These are phyloP conservation scores for Ceratocystis cacaofunesta DNA, from an alignment of 2,329 filamentous ascomycete genomes.

Conservation along the genomic window DNA sequence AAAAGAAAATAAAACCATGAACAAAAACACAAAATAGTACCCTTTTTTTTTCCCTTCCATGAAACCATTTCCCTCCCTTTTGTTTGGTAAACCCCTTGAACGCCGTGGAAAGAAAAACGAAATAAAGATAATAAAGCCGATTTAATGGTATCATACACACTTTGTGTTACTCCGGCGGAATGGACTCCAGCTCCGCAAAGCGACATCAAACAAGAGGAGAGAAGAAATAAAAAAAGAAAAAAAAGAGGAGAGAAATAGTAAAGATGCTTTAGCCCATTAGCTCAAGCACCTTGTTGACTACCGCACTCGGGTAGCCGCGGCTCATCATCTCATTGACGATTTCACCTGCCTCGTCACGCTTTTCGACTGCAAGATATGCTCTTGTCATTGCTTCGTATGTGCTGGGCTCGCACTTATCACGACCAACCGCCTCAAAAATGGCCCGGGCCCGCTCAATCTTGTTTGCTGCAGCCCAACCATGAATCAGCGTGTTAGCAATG, in stretches of 20 bases:
- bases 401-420: slow-evolving; percentile 76
- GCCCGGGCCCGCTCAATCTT: slow-evolving; percentile 63
- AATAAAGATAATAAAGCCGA: slow-evolving; percentile 7
- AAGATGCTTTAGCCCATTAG: slow-evolving; percentile 43
- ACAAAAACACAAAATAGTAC: slow-evolving; percentile 11
- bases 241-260: not conserved
- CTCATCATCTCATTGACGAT: slow-evolving; percentile 84
- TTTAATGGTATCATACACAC: slow-evolving; percentile 11
- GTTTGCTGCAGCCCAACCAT: slow-evolving; percentile 81
- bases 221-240: slow-evolving; percentile 2
- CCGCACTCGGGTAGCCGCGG: slow-evolving; percentile 78
- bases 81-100: slow-evolving; percentile 12
- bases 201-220: not conserved
- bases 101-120: slow-evolving; percentile 9
- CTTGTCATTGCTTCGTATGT: slow-evolving; percentile 98
- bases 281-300: slow-evolving; percentile 86
- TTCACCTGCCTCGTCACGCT: slow-evolving; percentile 57
- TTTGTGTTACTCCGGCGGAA: not conserved
- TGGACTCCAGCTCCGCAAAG: not conserved
- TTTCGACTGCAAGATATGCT: slow-evolving; percentile 72
- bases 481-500: slow-evolving; percentile 95
- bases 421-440: slow-evolving; percentile 66
- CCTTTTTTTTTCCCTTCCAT: slow-evolving; percentile 12
- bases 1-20: not conserved
- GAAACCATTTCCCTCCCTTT: slow-evolving; percentile 13